These are phyloP conservation scores for Dothiorella sarmentorum DNA, from an alignment of 2,329 filamentous ascomycete genomes.

Conservation along the genomic window DNA sequence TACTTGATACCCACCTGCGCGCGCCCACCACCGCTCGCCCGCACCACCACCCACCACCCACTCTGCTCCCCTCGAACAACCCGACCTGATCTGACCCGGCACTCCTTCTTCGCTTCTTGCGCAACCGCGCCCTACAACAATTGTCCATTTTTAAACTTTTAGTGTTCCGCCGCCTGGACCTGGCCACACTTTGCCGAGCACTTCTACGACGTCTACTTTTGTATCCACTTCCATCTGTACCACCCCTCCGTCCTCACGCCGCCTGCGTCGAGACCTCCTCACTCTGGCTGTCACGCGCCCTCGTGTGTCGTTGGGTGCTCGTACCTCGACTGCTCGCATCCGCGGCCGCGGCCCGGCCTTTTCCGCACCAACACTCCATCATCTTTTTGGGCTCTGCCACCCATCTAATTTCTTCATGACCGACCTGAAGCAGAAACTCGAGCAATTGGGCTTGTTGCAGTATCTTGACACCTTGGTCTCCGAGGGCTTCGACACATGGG, in stretches of 20 bases:
- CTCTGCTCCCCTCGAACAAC: not conserved
- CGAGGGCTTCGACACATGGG: conserved; percentile 83
- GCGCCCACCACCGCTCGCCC: not conserved
- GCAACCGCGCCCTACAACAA: conserved; percentile 38
- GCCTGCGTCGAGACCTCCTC: not conserved
- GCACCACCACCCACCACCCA: not conserved
- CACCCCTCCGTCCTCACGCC: not conserved
- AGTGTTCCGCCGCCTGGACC: conserved; percentile 5
- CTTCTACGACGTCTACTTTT: conserved; percentile 10
- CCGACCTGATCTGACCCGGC: not conserved
- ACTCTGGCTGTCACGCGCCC: not conserved
- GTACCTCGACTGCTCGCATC: not conserved
- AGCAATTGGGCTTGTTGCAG: conserved; percentile 73
- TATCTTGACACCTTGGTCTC: conserved; percentile 70
- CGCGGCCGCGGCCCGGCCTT: not conserved
- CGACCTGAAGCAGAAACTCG: conserved; percentile 64
- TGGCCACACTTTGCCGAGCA: conserved; percentile 8
- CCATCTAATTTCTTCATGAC: conserved; percentile 49
- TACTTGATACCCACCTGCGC: not conserved
- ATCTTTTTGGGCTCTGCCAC: not conserved
- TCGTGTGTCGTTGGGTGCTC: not conserved
- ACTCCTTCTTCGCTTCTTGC: conserved; percentile 37
- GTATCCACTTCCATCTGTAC: conserved; percentile 7
- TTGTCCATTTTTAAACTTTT: conserved; percentile 23
- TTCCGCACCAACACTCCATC: not conserved